Evolutionary conservation across 345 rosid genomes (phyloP).

Genomic region (Pistacia vera): DNA sequence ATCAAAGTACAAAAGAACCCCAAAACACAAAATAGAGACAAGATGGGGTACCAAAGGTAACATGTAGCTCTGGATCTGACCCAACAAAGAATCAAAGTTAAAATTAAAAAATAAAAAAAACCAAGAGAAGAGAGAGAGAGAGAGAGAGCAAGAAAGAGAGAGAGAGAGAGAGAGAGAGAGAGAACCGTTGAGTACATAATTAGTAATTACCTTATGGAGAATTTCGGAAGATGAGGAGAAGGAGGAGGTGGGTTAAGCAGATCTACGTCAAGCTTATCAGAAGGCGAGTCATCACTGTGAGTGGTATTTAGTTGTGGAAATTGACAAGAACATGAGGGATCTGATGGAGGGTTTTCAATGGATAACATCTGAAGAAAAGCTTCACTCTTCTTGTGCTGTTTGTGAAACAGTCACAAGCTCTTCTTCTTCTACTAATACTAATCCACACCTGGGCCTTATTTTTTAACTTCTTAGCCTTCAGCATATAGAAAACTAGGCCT

Average conservation of each 20-base stretch:
- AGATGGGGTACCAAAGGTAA: conserved; percentile 28
- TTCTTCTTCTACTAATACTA: conserved; percentile 32
- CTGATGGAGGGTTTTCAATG: conserved; percentile 70
- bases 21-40: conserved; percentile 30
- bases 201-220: conserved; percentile 80
- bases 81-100: conserved; percentile 23
- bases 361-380: conserved; percentile 87
- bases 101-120: too few relatives aligned
- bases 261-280: conserved; percentile 47
- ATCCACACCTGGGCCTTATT: conserved; percentile 42
- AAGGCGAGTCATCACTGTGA: conserved; percentile 40
- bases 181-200: not conserved
- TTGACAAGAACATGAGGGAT: conserved; percentile 62
- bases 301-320: conserved; percentile 30
- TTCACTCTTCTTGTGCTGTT: conserved; percentile 67
- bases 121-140: not conserved
- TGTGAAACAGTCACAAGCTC: conserved; percentile 63
- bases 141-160: not conserved
- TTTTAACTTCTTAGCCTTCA: conserved; percentile 56
- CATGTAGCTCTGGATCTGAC: conserved; percentile 54
- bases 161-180: conserved; percentile 8
- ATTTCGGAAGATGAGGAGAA: conserved; percentile 44
- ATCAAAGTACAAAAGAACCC: conserved; percentile 16
- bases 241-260: conserved; percentile 33
- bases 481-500: conserved; percentile 45